Evolutionary conservation across 345 rosid genomes (phyloP).

Genomic region (Gossypium anomalum): DNA sequence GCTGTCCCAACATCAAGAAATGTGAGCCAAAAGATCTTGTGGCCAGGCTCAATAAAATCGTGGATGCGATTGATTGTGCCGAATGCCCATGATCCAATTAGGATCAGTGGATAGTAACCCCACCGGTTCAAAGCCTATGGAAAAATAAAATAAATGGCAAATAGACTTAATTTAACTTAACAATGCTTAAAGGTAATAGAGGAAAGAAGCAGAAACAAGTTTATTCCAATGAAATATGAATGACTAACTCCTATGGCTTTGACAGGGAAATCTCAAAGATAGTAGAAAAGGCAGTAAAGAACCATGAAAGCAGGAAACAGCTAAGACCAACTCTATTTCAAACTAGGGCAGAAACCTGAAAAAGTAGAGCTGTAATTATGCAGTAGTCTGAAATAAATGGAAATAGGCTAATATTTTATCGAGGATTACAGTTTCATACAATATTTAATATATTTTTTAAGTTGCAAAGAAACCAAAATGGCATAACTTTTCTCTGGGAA

Average conservation of each 20-base stretch:
- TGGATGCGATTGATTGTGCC: conserved; percentile 83
- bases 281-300: background rate
- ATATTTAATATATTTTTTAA: background rate
- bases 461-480: background rate
- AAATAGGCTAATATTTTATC: background rate
- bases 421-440: background rate
- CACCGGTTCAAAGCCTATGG: conserved; percentile 76
- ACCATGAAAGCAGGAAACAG: background rate
- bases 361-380: background rate
- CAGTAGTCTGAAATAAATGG: background rate
- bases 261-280: conserved; percentile 3
- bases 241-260: background rate
- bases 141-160: conserved; percentile 15
- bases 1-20: conserved; percentile 91
- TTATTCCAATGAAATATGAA: background rate
- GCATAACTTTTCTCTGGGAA: background rate
- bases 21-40: conserved; percentile 84
- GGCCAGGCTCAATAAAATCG: conserved; percentile 79
- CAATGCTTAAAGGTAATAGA: background rate
- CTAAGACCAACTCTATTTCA: background rate
- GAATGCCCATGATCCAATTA: conserved; percentile 95
- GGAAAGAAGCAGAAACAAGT: conserved; percentile 8
- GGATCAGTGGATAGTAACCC: conserved; percentile 95
- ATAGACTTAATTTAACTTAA: background rate
- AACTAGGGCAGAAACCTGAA: background rate